Evolutionary conservation across 495 filamentous ascomycete genomes (phyloP).

Genomic region (Pyronema domesticum): DNA sequence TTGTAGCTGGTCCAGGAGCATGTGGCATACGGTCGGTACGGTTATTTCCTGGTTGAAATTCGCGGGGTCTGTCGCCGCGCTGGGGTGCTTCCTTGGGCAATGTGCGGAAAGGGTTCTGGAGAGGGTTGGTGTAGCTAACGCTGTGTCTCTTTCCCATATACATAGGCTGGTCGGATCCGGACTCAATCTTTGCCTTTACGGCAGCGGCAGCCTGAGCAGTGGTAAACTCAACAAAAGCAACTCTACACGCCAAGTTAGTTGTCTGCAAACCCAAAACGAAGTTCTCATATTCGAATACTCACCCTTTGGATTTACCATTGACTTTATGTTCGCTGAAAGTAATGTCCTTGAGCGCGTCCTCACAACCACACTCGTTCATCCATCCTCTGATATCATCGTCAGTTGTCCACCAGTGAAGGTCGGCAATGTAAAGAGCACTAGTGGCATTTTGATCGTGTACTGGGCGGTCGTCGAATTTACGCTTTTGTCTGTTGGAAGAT

Average conservation of each 20-base stretch:
- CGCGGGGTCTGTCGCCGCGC: constrained; percentile 49
- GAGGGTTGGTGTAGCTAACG: constrained; percentile 58
- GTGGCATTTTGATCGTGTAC: constrained; percentile 63
- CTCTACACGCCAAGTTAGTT: constrained; percentile 33
- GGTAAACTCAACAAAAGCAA: constrained; percentile 71
- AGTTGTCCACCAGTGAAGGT: constrained; percentile 90
- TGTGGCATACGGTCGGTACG: constrained; percentile 29
- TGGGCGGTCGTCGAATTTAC: constrained; percentile 50
- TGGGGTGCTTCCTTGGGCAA: constrained; percentile 77
- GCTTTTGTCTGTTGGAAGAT: constrained; percentile 30
- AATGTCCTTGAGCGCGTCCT: constrained; percentile 75
- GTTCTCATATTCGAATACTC: constrained; percentile 23
- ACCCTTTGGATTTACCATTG: constrained; percentile 97
- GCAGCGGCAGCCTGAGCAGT: constrained; percentile 69
- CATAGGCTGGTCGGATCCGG: constrained; percentile 32
- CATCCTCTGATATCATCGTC: constrained; percentile 89
- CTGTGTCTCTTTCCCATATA: constrained; percentile 45
- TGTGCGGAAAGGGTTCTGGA: constrained; percentile 74
- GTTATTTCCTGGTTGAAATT: constrained; percentile 22
- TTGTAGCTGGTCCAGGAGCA: neutral
- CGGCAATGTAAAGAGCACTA: constrained; percentile 63
- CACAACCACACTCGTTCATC: constrained; percentile 55
- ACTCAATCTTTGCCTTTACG: constrained; percentile 64
- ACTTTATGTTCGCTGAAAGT: constrained; percentile 97
- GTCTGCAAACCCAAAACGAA: neutral